Conservation (phyloP, 768 basidiomycete genomes). For the Trametes cingulata region DNA sequence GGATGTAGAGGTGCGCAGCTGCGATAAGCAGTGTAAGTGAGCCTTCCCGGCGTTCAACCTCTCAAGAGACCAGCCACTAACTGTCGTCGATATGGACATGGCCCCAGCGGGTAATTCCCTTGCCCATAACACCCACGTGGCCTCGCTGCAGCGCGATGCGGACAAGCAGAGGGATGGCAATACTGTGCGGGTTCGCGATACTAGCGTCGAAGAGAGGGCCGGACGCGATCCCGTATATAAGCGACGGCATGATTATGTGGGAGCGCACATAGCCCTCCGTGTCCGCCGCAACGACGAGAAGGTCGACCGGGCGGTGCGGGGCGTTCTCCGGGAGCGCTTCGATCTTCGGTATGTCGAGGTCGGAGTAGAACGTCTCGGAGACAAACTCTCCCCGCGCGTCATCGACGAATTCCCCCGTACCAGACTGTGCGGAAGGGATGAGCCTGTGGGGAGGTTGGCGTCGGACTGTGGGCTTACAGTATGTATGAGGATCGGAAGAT, state of each 20-base stretch:
- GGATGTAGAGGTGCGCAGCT: constrained; percentile 45
- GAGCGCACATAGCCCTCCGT: constrained; percentile 54
- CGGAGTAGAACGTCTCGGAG: constrained; percentile 46
- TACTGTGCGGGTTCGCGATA: constrained; percentile 51
- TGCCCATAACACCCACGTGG: constrained; percentile 52
- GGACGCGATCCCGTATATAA: constrained; percentile 62
- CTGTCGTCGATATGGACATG: constrained; percentile 47
- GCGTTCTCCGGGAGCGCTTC: constrained; percentile 46
- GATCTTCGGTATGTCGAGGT: constrained; percentile 47
- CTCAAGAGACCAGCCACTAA: neutral
- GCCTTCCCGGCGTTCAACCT: no score
- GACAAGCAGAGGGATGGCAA: constrained; percentile 49
- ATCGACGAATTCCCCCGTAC: constrained; percentile 42
- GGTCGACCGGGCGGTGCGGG: constrained; percentile 52
- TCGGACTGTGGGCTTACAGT: constrained; percentile 49
- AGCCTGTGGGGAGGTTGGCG: neutral
- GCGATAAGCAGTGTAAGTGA: neutral
- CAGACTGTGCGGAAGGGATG: constrained; percentile 12
- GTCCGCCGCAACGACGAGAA: constrained; percentile 48
- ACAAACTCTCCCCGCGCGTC: constrained; percentile 40
- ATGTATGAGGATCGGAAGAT: constrained; percentile 54
- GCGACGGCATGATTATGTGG: constrained; percentile 52
- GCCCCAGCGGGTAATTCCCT: constrained; percentile 59
- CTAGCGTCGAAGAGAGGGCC: constrained; percentile 51
- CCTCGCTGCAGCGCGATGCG: constrained; percentile 45